Conservation (phyloP, 2,329 filamentous ascomycete genomes). For the Alternaria arborescens region DNA sequence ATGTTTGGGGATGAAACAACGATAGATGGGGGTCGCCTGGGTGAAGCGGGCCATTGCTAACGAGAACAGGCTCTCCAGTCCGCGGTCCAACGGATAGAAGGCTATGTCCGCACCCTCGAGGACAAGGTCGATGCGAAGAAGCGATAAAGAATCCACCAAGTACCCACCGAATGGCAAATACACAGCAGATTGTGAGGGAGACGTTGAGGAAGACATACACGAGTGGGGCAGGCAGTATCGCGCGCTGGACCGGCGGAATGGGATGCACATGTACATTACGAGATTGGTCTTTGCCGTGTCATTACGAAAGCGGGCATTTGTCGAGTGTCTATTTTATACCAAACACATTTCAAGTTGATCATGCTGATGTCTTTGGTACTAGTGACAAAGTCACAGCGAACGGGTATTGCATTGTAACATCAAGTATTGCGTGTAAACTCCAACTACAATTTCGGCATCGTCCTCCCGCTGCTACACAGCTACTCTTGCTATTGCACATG, state of each 20-base stretch:
- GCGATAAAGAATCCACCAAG: conserved; percentile 4
- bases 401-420: not conserved
- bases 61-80: conserved; percentile 74
- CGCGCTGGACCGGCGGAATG: not conserved
- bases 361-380: not conserved
- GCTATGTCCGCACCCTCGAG: conserved; percentile 83
- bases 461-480: not conserved
- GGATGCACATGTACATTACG: conserved; percentile 10
- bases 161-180: not conserved
- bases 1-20: not conserved
- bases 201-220: not conserved
- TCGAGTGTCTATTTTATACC: not conserved
- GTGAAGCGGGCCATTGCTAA: conserved; percentile 22
- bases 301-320: conserved; percentile 1
- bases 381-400: not conserved
- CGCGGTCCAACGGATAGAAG: conserved; percentile 84
- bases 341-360: not conserved
- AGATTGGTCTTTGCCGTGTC: conserved; percentile 6
- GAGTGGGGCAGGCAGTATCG: not conserved
- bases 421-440: not conserved
- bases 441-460: not conserved
- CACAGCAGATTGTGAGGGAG: not conserved
- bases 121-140: conserved; percentile 71
- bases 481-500: not conserved
- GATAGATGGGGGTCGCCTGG: not conserved